Base-by-base conservation (phyloP, 2,329 filamentous ascomycete genomes). In the Exophiala oligosperma region DNA sequence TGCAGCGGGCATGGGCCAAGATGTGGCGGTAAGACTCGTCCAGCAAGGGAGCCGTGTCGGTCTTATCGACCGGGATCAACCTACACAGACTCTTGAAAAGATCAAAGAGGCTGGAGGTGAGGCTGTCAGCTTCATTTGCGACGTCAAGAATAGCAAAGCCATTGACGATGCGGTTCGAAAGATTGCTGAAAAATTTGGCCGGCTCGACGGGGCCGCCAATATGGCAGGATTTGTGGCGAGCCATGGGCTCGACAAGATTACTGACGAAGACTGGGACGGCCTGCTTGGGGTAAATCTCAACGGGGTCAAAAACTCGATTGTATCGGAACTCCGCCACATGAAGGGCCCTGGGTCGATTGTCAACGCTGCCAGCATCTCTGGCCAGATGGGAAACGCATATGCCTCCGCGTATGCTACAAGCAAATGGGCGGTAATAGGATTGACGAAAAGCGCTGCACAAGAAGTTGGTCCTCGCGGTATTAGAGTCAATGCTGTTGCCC, bases 391-490 rank as follows among this genome's bases (percentile, higher is more conserved):
- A 7, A 35, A 7, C 9, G n/a, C 47, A 4, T 49, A 29, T 23
- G 41, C 73, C 64, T 71, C 73, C 1, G 73, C 76, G 2, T 77
- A 78, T 57, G 74, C 71, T 5, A 69, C 71, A 1, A 68, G 72
- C 4, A 79, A 79, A 59, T 76, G 74, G 60, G 77, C 68, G 1
- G 60, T 79, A 4, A 66, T 79, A 6, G 76, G 75, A 2, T 68
- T 79, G 52, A 78, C 76, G 11, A 78, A 77, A 48, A 61, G 66
- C 54, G 71, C 70, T 1, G 68, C 72, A 3, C 68, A 63, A 21
- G 72, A 74, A 54, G 67, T 64, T 9, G 72, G 69, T 0, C 52
- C 61, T 12, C 58, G 63, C 5, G 66, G 66, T 3, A 73, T 76
- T 29, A 64, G 73, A 38, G 69, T 74, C 8, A 76, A 75, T 50